A percentile compares a stretch with the other conserved stretches of the same genome.
phyloP scores from a whole-genome alignment of 495 filamentous ascomycete species.

The Podospora pseudocomata region DNA sequence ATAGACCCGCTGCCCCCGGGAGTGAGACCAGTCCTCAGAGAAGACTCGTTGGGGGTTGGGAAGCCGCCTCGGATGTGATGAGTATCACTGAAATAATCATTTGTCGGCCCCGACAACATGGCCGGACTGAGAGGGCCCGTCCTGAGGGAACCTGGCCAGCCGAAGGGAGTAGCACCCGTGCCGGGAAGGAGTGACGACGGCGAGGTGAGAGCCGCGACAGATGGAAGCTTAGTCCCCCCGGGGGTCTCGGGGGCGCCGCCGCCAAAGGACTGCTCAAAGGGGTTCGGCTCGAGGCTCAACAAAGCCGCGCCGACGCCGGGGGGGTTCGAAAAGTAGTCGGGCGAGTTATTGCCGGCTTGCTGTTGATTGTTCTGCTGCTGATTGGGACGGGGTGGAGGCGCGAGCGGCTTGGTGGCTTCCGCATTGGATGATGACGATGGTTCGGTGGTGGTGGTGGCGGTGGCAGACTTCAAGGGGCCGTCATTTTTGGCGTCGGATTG shows the following conservation, averaged over 20 bases:
- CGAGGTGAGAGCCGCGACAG: constrained; percentile 87
- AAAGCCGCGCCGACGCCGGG: constrained; percentile 44
- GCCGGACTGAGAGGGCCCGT: constrained; percentile 94
- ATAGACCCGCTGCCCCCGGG: constrained; percentile 96
- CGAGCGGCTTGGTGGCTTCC: constrained; percentile 57
- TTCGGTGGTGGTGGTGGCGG: constrained; percentile 16
- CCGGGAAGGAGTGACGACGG: constrained; percentile 76
- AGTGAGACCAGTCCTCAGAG: constrained; percentile 84
- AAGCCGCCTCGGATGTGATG: constrained; percentile 79
- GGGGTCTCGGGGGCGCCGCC: constrained; percentile 68
- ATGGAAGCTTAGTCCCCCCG: constrained; percentile 83
- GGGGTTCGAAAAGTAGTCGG: constrained; percentile 70
- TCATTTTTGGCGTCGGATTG: constrained; percentile 40
- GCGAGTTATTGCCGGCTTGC: constrained; percentile 45
- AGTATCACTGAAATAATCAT: constrained; percentile 70
- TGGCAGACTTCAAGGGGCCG: constrained; percentile 28
- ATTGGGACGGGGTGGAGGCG: constrained; percentile 73
- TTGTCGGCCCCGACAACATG: constrained; percentile 86
- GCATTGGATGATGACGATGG: constrained; percentile 36
- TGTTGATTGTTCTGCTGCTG: constrained; percentile 40
- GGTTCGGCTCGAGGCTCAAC: constrained; percentile 82
- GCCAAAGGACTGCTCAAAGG: constrained; percentile 91
- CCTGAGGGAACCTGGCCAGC: constrained; percentile 83
- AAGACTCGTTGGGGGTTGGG: constrained; percentile 97
- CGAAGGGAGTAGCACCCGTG: constrained; percentile 61